A percentile compares a stretch with the other conserved stretches of the same genome.
phyloP scores from a whole-genome alignment of 768 basidiomycete species.

The Inosperma sp. region DNA sequence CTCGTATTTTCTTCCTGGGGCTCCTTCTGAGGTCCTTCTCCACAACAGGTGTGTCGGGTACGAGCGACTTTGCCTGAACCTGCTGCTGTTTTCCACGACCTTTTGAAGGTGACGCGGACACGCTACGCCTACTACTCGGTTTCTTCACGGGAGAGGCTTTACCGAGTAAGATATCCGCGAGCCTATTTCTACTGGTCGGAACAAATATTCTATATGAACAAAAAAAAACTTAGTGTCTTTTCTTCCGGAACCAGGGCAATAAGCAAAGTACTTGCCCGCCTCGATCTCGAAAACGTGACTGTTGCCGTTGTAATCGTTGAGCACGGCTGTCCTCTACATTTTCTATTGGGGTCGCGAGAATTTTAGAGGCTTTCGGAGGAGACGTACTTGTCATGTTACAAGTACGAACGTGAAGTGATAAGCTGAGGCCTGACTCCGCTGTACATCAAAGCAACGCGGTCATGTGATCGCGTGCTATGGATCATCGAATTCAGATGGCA shows the following conservation, averaged over 20 bases:
- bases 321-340: constrained; percentile 58
- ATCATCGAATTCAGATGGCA: background rate
- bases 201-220: constrained; percentile 44
- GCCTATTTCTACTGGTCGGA: constrained; percentile 44
- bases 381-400: constrained; percentile 8
- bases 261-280: constrained; percentile 45
- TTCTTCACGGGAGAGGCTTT: constrained; percentile 32
- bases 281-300: constrained; percentile 63
- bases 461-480: background rate
- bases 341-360: constrained; percentile 22
- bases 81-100: background rate
- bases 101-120: constrained; percentile 28
- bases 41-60: constrained; percentile 4
- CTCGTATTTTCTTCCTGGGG: constrained; percentile 1
- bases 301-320: constrained; percentile 55
- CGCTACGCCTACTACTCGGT: constrained; percentile 24
- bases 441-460: background rate
- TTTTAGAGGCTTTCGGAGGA: constrained; percentile 19
- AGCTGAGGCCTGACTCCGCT: background rate
- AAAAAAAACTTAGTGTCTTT: background rate
- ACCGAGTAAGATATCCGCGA: constrained; percentile 51
- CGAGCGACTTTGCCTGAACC: background rate
- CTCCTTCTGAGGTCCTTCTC: constrained; percentile 12
- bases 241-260: background rate
- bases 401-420: background rate